Evolutionary conservation across 129 eudicot species (phyloP).

Genomic region (Silybum marianum): DNA sequence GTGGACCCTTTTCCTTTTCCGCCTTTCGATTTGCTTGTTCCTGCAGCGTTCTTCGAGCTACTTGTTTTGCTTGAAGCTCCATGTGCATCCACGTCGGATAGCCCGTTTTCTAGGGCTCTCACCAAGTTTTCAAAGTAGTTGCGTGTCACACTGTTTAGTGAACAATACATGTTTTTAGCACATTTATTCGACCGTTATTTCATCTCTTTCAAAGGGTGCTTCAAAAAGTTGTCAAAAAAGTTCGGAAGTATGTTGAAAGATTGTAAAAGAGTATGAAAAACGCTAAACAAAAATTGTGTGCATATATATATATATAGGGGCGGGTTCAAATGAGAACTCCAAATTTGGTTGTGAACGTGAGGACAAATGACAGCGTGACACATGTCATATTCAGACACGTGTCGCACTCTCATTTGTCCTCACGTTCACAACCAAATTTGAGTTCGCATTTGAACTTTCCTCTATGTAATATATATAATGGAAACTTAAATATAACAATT

Average conservation of each 20-base stretch:
- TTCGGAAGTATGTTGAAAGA: neutral
- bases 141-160: constrained; percentile 55
- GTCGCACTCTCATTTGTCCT: too few relatives aligned
- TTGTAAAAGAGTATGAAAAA: too few relatives aligned
- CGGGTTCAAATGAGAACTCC: too few relatives aligned
- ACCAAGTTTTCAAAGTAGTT: constrained; percentile 78
- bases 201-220: neutral
- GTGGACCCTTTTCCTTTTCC: constrained; percentile 51
- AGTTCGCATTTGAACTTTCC: too few relatives aligned
- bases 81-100: constrained; percentile 55
- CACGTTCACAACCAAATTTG: too few relatives aligned
- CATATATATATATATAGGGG: neutral
- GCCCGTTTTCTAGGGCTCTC: constrained; percentile 67
- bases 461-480: too few relatives aligned
- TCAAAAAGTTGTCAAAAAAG: too few relatives aligned
- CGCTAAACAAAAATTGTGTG: neutral
- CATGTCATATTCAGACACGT: too few relatives aligned
- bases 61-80: constrained; percentile 45
- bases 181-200: neutral
- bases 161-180: neutral
- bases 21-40: constrained; percentile 52
- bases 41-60: constrained; percentile 45
- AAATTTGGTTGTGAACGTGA: too few relatives aligned
- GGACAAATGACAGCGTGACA: too few relatives aligned
- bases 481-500: neutral